Evolutionary conservation across 73 alveolate genomes (phyloP).

Genomic region (Durusdinium trenchii): DNA sequence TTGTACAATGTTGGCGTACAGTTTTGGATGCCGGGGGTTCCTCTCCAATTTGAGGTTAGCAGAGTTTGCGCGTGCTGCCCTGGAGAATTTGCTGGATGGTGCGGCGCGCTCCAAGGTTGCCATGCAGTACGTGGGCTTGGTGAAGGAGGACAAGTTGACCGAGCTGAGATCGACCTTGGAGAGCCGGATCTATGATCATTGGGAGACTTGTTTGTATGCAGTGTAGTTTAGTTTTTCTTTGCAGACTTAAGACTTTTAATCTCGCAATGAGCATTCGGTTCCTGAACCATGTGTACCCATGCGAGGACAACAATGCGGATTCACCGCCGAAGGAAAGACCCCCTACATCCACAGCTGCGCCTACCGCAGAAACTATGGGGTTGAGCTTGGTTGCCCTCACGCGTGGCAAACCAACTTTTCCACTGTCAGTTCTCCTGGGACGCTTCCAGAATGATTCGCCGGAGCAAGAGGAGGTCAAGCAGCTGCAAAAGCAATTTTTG

Average conservation of each 20-base stretch:
- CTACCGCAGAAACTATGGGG: background rate
- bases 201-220: background rate
- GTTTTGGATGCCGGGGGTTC: background rate
- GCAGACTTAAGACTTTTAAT: too few species aligned
- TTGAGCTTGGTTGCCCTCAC: background rate
- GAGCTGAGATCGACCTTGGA: background rate
- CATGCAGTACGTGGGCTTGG: constrained; percentile 1
- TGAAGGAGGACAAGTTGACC: background rate
- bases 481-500: background rate
- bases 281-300: too few species aligned
- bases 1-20: background rate
- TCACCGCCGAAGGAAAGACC: background rate
- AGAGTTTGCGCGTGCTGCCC: constrained; percentile 46
- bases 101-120: background rate
- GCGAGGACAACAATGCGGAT: background rate
- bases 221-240: too few species aligned
- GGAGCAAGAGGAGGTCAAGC: background rate
- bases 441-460: background rate
- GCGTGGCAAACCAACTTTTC: background rate
- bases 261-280: too few species aligned
- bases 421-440: background rate
- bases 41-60: background rate
- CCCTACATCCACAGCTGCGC: background rate
- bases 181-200: background rate
- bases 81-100: background rate